Evolutionary conservation across 2,329 filamentous ascomycete species (phyloP), one percentile per base, ranked within the genome.

Genomic region (Fusarium solani-melongenae): DNA sequence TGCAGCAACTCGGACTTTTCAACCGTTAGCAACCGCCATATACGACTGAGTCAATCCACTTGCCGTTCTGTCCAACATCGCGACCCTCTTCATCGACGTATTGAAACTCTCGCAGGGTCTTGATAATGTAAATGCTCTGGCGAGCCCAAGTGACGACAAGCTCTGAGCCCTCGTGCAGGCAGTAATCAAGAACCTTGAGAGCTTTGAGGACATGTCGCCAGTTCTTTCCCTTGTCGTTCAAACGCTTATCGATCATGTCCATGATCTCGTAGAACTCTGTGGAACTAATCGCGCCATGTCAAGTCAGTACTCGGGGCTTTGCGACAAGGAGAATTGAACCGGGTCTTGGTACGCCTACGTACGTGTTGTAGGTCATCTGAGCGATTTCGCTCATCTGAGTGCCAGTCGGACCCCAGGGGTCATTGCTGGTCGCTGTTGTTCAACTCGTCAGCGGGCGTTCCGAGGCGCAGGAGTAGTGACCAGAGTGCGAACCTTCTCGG

Each of bases 161-260:
- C 84, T 98, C 96, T 1, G 95, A 98, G 56, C 96, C 96, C 83
- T 99, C 96, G 82, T 99, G 96, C 66, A 99, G 88, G 84, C 95
- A 98, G 84, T 99, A 99, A 83, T 99, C 96, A 66, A 98, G 89
- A 62, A 99, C 96, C 83, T 99, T 99, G 76, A 99, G 88, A 46
- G 96, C 97, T 85, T 99, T 99, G 69, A 99, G 87, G 14, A 99
- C 96, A 82, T 99, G 96, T 78, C 96, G 92, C 96, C 96, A 99
- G 83, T 99, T 99, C 88, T 98, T 99, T 81, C 96, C 96, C 84
- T 99, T 98, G 84, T 99, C 96, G 79, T 99, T 99, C 80, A 99
- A 87, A 76, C 96, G 93, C 87, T 98, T 98, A 85, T 99, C 96
- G 76, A 99, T 88, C 94, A 99, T 99, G 83, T 99, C 96, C 92